These are phyloP conservation scores for Phycomyces blakesleeanus DNA, from an alignment of 192 early-diverging fungal species.

Conservation along the genomic window DNA sequence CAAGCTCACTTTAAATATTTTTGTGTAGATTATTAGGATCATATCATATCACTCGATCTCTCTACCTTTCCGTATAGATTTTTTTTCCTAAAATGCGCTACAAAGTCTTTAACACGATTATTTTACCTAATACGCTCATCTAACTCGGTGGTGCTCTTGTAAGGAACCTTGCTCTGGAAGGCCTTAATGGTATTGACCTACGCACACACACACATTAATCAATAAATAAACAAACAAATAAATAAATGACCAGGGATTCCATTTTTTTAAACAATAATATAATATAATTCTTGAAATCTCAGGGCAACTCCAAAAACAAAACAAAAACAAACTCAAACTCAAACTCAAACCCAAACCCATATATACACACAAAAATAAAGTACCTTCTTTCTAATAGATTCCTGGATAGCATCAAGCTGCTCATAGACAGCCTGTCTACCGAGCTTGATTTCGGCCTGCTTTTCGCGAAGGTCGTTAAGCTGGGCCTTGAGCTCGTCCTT, in stretches of 20 bases:
- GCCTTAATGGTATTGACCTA: slow-evolving; percentile 44
- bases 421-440: slow-evolving; percentile 67
- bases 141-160: slow-evolving; percentile 78
- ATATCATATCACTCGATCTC: too few relatives aligned
- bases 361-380: too few relatives aligned
- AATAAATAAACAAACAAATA: background rate
- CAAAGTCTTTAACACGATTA: too few relatives aligned
- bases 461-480: slow-evolving; percentile 62
- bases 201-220: background rate
- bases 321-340: too few relatives aligned
- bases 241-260: too few relatives aligned
- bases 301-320: too few relatives aligned
- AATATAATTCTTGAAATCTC: too few relatives aligned
- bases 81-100: too few relatives aligned
- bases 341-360: too few relatives aligned
- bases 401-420: slow-evolving; percentile 62
- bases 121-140: slow-evolving; percentile 69
- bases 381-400: slow-evolving; percentile 79
- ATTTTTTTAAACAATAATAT: background rate
- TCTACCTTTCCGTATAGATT: too few relatives aligned
- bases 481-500: slow-evolving; percentile 56
- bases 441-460: slow-evolving; percentile 67
- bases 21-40: too few relatives aligned
- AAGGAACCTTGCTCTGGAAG: slow-evolving; percentile 73
- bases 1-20: slow-evolving; percentile 52